phyloP scores from a whole-genome alignment of 2,329 filamentous ascomycete species.

The Ophiostoma tasmaniense region DNA sequence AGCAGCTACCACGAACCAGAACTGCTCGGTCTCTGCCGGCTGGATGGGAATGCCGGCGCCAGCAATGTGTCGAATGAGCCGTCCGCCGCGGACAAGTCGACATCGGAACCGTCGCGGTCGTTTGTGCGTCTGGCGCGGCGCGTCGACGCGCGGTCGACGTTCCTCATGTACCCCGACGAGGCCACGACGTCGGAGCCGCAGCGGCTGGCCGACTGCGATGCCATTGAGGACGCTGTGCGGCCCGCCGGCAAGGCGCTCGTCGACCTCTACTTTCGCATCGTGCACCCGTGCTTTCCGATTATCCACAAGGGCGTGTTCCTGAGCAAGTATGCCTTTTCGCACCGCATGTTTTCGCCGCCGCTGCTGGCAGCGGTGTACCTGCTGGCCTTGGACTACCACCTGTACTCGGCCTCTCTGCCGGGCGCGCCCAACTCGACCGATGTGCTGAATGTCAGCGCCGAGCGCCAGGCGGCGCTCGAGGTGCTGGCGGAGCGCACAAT shows the following conservation, averaged over 20 bases:
- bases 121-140: constrained; percentile 26
- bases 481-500: constrained; percentile 5
- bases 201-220: constrained; percentile 34
- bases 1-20: constrained; percentile 51
- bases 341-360: constrained; percentile 66
- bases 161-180: constrained; percentile 31
- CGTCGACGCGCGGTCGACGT: constrained; percentile 30
- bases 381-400: constrained; percentile 49
- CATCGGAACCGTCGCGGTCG: not conserved
- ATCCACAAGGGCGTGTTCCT: constrained; percentile 72
- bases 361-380: constrained; percentile 76
- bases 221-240: constrained; percentile 2
- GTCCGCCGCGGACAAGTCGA: not conserved
- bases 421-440: not conserved
- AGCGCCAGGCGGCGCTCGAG: constrained; percentile 2
- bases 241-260: constrained; percentile 44
- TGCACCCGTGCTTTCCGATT: constrained; percentile 75
- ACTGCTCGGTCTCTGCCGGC: constrained; percentile 48
- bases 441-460: not conserved
- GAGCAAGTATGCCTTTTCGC: constrained; percentile 66
- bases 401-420: constrained; percentile 5
- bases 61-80: constrained; percentile 2
- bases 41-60: constrained; percentile 33
- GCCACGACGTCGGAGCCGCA: constrained; percentile 33
- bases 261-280: constrained; percentile 70